These are phyloP conservation scores for Eleusine indica DNA, from an alignment of 176 grass and related monocot genomes.

Conservation along the genomic window DNA sequence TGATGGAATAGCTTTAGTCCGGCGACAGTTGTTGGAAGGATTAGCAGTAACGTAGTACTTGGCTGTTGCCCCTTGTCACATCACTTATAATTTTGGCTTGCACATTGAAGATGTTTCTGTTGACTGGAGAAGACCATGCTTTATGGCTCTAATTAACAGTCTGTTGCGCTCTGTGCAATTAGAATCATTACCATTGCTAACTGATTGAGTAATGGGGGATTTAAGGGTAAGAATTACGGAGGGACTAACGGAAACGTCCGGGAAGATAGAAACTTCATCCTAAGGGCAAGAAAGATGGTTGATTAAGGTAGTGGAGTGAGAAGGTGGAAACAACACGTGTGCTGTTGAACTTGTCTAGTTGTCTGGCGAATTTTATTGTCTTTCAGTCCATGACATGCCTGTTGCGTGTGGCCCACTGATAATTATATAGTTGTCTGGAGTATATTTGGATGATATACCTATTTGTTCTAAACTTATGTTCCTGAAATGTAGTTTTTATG, in stretches of 20 bases:
- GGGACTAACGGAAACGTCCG: background rate
- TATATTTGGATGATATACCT: background rate
- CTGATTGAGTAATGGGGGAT: background rate
- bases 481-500: too few relatives aligned
- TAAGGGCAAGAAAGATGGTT: too few relatives aligned
- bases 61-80: background rate
- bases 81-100: background rate
- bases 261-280: background rate
- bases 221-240: background rate
- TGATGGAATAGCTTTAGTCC: background rate
- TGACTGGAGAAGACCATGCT: background rate
- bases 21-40: background rate
- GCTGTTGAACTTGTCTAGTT: constrained; percentile 14
- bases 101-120: constrained; percentile 27
- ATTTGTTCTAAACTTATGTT: background rate
- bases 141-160: background rate
- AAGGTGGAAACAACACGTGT: background rate
- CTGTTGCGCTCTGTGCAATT: background rate
- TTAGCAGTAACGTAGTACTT: background rate
- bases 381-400: background rate
- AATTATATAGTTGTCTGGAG: background rate
- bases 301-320: background rate
- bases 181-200: background rate
- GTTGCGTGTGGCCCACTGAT: background rate
- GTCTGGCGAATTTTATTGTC: background rate